Base-by-base conservation (phyloP, 23 red algal genomes). In the Gracilaria gracilis region DNA sequence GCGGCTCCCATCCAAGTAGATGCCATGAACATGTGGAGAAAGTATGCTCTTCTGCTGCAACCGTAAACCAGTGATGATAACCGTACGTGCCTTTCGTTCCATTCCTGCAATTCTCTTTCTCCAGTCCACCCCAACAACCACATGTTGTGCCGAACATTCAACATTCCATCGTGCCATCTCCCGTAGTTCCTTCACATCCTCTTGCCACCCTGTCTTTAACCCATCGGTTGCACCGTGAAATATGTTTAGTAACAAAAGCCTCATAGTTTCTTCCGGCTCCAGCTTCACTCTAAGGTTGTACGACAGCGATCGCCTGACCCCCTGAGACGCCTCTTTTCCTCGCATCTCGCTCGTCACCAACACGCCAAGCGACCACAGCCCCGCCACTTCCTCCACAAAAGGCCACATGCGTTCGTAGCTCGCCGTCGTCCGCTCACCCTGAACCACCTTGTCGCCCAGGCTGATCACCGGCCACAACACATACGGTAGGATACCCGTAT, bases 311-410 rank as follows among this genome's bases (percentile, higher is more conserved):
- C 81, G 33, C 21, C 58, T 20, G 23, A 23, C 48, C 23, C 73
- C 39, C 27, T 47, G n/a, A n/a, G 31, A 47, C 16, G 19, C 19
- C 9, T 37, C 15, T 19, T 33, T 39, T 28, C 24, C 59, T 25
- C 81, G 54, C 25, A 38, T 28, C 55, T 84, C 81, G 40, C 81
- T 84, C 21, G 58, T 84, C 15, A 67, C 62, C 14, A 84, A 2
- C 54, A 84, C 57, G 15, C 81, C 81, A 9, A 84, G 23, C 5
- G 58, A 67, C 81, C 81, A 84, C 34, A 84, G 36, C 9, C 54
- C 81, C 28, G 81, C 6, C n/a, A 84, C 58, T n/a, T 84, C 58
- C 27, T 84, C 81, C 23, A 84, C 81, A 84, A 84, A 67, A 28
- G 81, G 81, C 81, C 81, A 84, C 81, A 84, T 84, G 21, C 81